These are phyloP conservation scores for Monosporozyma yasuniensis DNA, from an alignment of 805 yeast genomes.

Conservation along the genomic window DNA sequence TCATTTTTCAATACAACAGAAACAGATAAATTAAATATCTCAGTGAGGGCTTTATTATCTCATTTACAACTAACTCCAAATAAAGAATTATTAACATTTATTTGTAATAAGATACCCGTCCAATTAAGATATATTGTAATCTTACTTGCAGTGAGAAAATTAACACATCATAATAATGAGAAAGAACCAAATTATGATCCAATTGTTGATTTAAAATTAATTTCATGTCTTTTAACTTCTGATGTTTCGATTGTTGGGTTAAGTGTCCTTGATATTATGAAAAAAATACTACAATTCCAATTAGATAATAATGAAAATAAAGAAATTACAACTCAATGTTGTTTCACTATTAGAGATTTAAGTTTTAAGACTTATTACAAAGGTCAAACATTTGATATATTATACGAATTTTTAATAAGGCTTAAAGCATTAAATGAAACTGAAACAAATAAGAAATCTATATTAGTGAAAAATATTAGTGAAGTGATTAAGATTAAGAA, in stretches of 20 bases:
- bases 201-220: constrained; percentile 31
- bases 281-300: constrained; percentile 47
- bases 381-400: constrained; percentile 78
- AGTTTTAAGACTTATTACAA: constrained; percentile 75
- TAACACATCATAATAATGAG: constrained; percentile 11
- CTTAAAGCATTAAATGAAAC: constrained; percentile 18
- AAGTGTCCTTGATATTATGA: constrained; percentile 71
- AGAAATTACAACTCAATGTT: constrained; percentile 36
- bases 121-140: constrained; percentile 63
- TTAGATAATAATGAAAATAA: constrained; percentile 16
- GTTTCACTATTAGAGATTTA: constrained; percentile 56
- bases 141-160: constrained; percentile 35
- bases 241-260: constrained; percentile 80
- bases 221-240: constrained; percentile 58
- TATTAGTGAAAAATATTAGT: constrained; percentile 17
- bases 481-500: constrained; percentile 14
- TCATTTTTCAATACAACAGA: constrained; percentile 56
- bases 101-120: constrained; percentile 73
- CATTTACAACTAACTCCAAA: constrained; percentile 33
- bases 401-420: constrained; percentile 52
- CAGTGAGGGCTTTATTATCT: constrained; percentile 45
- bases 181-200: constrained; percentile 7
- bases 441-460: constrained; percentile 15
- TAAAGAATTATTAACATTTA: constrained; percentile 44
- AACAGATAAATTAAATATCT: constrained; percentile 48